phyloP scores from a whole-genome alignment of 768 basidiomycete species.

The Suillus brevipes region DNA sequence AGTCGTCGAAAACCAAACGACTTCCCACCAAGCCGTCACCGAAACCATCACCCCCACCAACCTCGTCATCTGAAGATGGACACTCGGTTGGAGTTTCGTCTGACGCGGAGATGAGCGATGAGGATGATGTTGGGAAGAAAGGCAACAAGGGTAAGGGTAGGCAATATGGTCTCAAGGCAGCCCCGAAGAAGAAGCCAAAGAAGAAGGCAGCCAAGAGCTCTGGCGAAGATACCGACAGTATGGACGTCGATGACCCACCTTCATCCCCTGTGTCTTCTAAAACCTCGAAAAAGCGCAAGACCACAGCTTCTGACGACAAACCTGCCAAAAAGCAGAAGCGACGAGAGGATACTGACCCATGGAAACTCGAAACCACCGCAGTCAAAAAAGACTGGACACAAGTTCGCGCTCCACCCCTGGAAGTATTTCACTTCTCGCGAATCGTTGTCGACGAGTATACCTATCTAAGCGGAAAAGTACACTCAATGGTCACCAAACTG shows the following conservation, averaged over 20 bases:
- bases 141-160: conserved; percentile 21
- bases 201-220: conserved; percentile 33
- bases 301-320: conserved; percentile 31
- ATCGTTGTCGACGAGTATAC: conserved; percentile 95
- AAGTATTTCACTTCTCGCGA: conserved; percentile 90
- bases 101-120: conserved; percentile 23
- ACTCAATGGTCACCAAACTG: conserved; percentile 74
- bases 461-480: conserved; percentile 80
- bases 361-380: conserved; percentile 64
- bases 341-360: conserved; percentile 66
- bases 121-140: conserved; percentile 26
- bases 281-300: conserved; percentile 48
- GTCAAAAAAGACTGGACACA: conserved; percentile 75
- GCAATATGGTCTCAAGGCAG: conserved; percentile 11
- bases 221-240: conserved; percentile 40
- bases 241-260: conserved; percentile 58
- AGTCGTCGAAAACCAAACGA: conserved; percentile 21
- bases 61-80: conserved; percentile 32
- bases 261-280: conserved; percentile 36
- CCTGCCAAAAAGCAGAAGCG: conserved; percentile 60
- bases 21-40: conserved; percentile 24
- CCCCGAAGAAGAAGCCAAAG: conserved; percentile 32
- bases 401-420: conserved; percentile 82
- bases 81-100: conserved; percentile 22
- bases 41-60: conserved; percentile 22